Evolutionary conservation across 2,329 filamentous ascomycete species (phyloP), one percentile per base, ranked within the genome.

Genomic region (Alternaria metachromatica): DNA sequence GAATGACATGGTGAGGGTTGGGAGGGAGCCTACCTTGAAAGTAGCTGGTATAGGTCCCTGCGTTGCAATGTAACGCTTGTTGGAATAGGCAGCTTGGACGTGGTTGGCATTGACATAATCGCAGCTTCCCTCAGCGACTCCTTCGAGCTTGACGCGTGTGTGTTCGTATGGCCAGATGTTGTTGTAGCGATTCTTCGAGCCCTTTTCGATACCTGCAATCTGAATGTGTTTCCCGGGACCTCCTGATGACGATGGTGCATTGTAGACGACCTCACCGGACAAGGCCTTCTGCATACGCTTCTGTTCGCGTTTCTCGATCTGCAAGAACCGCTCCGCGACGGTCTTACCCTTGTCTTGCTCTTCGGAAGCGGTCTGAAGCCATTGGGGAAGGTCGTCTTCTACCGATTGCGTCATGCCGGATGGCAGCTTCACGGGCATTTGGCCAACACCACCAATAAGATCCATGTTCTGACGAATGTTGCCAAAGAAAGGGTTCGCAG

Each of bases 401-500:
- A 81, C 79, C 6, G 80, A 77, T 20, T 82, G 78, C 2, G 83
- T 84, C 70, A 90, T 80, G 18, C 80, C 75, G n/a, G 80, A 74
- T 4, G 90, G 90, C 49, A 87, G 80, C 71, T 88, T 88, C 61
- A 92, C 74, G 13, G 87, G 76, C 67, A 90, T 89, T 72, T 97
- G 94, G 0, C 96, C 96, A 11, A 98, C 95, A 20, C 96, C 96
- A 69, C 93, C 94, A 30, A 96, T 91, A 18, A 99, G 84, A 75
- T 98, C 96, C 88, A 96, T 95, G 68, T 98, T 97, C 78, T 98
- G 96, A 46, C 96, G 89, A 72, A 99, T 98, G 68, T 97, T 98
- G 65, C 90, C 89, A 79, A 98, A 98, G 82, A 99, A 98, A 0
- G 95, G 94, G 72, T 96, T 97, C 0, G 89, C 86, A 1, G 88